Evolutionary conservation across 2,329 filamentous ascomycete species (phyloP).

Genomic region (Plectosphaerella plurivora): DNA sequence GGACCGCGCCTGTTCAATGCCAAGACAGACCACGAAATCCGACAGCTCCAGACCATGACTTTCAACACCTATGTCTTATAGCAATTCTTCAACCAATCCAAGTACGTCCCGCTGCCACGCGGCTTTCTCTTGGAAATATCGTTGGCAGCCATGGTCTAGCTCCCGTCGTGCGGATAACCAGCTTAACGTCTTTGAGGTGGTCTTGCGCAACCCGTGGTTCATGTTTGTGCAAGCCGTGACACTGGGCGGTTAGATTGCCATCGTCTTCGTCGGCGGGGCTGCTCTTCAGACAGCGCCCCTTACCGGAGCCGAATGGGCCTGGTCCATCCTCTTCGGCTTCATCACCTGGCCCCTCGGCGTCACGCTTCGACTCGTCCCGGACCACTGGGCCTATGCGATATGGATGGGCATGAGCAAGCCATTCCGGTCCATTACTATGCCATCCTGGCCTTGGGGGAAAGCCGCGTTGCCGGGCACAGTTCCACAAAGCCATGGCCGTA

Average conservation of each 20-base stretch:
- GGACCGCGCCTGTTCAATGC: conserved; percentile 1
- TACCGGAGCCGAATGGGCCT: not conserved
- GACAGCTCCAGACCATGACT: conserved; percentile 60
- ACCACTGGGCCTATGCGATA: no score
- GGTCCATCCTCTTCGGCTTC: not conserved
- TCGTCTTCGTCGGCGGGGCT: not conserved
- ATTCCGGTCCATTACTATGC: not conserved
- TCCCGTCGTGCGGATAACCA: not conserved
- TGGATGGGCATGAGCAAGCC: not conserved
- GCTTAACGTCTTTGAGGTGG: not conserved
- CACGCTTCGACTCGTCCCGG: not conserved
- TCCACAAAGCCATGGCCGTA: not conserved
- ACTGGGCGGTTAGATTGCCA: not conserved
- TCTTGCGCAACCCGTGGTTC: not conserved
- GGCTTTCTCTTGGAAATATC: not conserved
- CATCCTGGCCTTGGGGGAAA: not conserved
- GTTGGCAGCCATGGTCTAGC: not conserved
- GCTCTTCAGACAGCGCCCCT: not conserved
- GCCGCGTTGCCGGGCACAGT: not conserved
- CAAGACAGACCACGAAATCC: conserved; percentile 1
- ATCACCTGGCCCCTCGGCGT: not conserved
- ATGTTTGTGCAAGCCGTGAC: not conserved
- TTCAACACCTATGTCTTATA: conserved; percentile 90
- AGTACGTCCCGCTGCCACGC: not conserved
- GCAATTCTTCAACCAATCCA: conserved; percentile 52